These are phyloP conservation scores for Colletotrichum godetiae DNA, from an alignment of 2,329 filamentous ascomycete genomes.

Conservation along the genomic window DNA sequence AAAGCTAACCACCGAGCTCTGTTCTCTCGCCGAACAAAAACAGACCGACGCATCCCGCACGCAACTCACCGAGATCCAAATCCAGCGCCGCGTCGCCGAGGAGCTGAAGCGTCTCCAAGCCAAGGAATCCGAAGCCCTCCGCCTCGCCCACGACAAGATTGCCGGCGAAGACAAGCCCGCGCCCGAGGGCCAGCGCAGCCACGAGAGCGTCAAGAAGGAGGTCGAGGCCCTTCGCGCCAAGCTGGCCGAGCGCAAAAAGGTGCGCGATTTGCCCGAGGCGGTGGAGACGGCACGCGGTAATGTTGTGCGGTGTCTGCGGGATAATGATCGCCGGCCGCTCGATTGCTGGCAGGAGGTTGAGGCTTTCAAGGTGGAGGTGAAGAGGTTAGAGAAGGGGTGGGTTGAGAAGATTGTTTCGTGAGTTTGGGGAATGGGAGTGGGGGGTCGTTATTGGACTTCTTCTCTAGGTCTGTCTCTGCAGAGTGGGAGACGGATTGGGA, in stretches of 20 bases:
- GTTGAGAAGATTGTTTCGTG: slow-evolving; percentile 80
- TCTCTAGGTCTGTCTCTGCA: background rate
- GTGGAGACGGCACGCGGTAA: slow-evolving; percentile 81
- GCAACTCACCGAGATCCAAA: slow-evolving; percentile 84
- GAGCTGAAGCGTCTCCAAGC: slow-evolving; percentile 86
- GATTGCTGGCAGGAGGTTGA: slow-evolving; percentile 97
- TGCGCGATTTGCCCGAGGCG: slow-evolving; percentile 75
- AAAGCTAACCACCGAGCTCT: background rate
- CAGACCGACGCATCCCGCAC: slow-evolving; percentile 91
- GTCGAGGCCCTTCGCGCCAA: slow-evolving; percentile 68
- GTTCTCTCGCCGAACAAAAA: slow-evolving; percentile 61
- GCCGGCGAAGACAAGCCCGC: slow-evolving; percentile 51
- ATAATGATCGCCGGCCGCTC: slow-evolving; percentile 87
- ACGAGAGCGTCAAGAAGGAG: slow-evolving; percentile 68
- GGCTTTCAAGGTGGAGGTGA: slow-evolving; percentile 89
- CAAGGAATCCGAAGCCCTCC: slow-evolving; percentile 76
- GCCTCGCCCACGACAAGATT: slow-evolving; percentile 74
- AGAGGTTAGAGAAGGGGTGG: slow-evolving; percentile 86
- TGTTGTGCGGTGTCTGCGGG: slow-evolving; percentile 82
- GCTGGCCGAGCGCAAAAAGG: slow-evolving; percentile 71
- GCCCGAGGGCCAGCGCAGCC: slow-evolving; percentile 44
- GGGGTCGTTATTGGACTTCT: background rate
- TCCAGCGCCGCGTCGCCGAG: slow-evolving; percentile 86
- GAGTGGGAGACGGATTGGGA: background rate
- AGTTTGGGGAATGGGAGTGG: slow-evolving; percentile 10